Conservation (phyloP, 345 rosid genomes). For the Raphanus raphanistrum region DNA sequence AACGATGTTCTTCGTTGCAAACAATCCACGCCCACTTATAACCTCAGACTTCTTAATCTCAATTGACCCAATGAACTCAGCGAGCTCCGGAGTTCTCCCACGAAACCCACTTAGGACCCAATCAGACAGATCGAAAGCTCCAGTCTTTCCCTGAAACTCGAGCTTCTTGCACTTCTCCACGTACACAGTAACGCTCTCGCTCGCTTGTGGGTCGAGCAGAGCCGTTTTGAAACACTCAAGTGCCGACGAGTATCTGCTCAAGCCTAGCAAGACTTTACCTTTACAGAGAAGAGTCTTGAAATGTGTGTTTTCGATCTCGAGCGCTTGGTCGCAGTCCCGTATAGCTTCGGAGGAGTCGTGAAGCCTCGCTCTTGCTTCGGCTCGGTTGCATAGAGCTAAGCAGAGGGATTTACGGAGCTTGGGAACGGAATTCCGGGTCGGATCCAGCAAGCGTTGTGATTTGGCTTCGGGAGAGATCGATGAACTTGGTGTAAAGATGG, state of each 20-base stretch:
- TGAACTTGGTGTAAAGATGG: slow-evolving; percentile 57
- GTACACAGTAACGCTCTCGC: slow-evolving; percentile 53
- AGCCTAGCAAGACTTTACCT: slow-evolving; percentile 66
- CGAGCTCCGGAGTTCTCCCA: slow-evolving; percentile 64
- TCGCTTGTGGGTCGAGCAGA: slow-evolving; percentile 53
- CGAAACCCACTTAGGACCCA: slow-evolving; percentile 71
- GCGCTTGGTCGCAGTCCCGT: slow-evolving; percentile 63
- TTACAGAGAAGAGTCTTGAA: slow-evolving; percentile 83
- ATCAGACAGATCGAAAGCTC: slow-evolving; percentile 76
- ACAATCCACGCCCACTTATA: slow-evolving; percentile 85
- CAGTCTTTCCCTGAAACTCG: slow-evolving; percentile 70
- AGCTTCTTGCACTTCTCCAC: slow-evolving; percentile 77
- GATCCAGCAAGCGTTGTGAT: slow-evolving; percentile 35
- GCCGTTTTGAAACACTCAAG: slow-evolving; percentile 67
- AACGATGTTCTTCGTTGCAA: slow-evolving; percentile 66
- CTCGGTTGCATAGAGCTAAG: slow-evolving; percentile 73
- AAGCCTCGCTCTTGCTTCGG: slow-evolving; percentile 57
- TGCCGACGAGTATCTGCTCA: slow-evolving; percentile 66
- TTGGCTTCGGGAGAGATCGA: slow-evolving; percentile 54
- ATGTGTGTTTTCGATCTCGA: slow-evolving; percentile 59
- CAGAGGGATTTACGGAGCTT: slow-evolving; percentile 63
- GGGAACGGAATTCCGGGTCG: slow-evolving; percentile 28
- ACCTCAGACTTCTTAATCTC: slow-evolving; percentile 59
- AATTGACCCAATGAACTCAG: slow-evolving; percentile 65
- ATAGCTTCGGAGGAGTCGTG: slow-evolving; percentile 54